Evolutionary conservation across 2,329 filamentous ascomycete species (phyloP).

Genomic region (Aspergillus sp.): DNA sequence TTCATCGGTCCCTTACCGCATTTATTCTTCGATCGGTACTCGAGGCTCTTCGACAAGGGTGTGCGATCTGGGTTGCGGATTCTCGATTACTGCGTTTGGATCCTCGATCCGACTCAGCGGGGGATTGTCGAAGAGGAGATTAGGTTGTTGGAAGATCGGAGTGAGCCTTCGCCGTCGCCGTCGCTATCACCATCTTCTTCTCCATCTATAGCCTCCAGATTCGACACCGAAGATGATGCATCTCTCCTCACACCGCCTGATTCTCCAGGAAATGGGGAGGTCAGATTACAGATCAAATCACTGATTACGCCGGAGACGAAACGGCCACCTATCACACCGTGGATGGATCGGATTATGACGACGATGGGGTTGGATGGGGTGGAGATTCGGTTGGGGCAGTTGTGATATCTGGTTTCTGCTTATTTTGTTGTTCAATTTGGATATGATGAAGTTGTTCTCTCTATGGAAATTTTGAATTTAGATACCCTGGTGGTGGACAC

Average conservation of each 20-base stretch:
- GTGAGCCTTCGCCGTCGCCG: background rate
- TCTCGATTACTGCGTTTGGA: slow-evolving; percentile 21
- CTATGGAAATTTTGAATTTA: background rate
- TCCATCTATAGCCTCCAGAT: background rate
- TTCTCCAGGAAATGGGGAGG: slow-evolving; percentile 7
- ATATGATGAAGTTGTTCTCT: background rate
- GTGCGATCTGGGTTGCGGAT: slow-evolving; percentile 19
- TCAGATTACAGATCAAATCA: slow-evolving; percentile 17
- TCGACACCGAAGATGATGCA: background rate
- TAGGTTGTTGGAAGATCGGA: slow-evolving; percentile 8
- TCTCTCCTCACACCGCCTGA: slow-evolving; percentile 14
- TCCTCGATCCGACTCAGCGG: slow-evolving; percentile 20
- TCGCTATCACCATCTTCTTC: too few species aligned
- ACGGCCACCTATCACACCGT: slow-evolving; percentile 20
- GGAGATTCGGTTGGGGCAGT: slow-evolving; percentile 14
- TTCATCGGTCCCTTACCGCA: slow-evolving; percentile 25
- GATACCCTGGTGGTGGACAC: background rate
- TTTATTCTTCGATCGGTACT: slow-evolving; percentile 24
- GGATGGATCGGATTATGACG: slow-evolving; percentile 26
- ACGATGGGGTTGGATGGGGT: slow-evolving; percentile 27
- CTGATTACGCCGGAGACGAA: slow-evolving; percentile 16
- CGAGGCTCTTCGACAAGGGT: slow-evolving; percentile 18
- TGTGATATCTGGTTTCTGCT: background rate
- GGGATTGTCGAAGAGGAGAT: slow-evolving; percentile 16
- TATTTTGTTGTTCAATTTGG: too few species aligned